Percentiles rank a stretch among this genome's conserved stretches.
Conservation (phyloP, 768 basidiomycete genomes). For the Hortiboletus flavorubellus region DNA sequence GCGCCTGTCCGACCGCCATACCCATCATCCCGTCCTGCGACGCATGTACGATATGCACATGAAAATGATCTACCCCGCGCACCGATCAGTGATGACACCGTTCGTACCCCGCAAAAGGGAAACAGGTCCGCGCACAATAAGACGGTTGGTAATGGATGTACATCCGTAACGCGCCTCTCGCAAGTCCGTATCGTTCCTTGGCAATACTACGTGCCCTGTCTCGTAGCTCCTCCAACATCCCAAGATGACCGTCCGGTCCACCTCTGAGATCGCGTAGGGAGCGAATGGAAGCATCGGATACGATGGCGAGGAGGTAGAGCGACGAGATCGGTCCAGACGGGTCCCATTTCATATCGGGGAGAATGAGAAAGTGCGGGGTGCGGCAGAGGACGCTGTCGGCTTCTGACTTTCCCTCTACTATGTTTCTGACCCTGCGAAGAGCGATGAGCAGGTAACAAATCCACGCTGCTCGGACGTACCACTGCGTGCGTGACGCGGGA, state of each 20-base stretch:
- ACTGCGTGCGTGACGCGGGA: slow-evolving; percentile 73
- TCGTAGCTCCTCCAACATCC: slow-evolving; percentile 64
- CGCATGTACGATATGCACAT: slow-evolving; percentile 87
- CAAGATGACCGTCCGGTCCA: slow-evolving; percentile 51
- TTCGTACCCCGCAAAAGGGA: neutral
- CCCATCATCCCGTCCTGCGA: slow-evolving; percentile 57
- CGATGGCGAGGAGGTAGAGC: slow-evolving; percentile 84
- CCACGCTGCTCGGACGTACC: slow-evolving; percentile 43
- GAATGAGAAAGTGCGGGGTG: slow-evolving; percentile 63
- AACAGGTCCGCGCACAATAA: slow-evolving; percentile 62
- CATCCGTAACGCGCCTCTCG: slow-evolving; percentile 61
- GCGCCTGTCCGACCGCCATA: slow-evolving; percentile 86
- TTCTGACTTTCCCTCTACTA: slow-evolving; percentile 75
- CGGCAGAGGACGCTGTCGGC: slow-evolving; percentile 67
- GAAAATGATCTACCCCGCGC: slow-evolving; percentile 72
- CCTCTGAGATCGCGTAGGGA: slow-evolving; percentile 70
- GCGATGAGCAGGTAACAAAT: neutral
- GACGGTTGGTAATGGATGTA: slow-evolving; percentile 95
- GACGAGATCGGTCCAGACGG: slow-evolving; percentile 55
- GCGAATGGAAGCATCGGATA: slow-evolving; percentile 54
- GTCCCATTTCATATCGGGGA: slow-evolving; percentile 99
- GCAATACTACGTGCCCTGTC: slow-evolving; percentile 51
- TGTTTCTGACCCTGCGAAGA: slow-evolving; percentile 72
- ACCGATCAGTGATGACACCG: neutral
- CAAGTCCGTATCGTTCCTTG: slow-evolving; percentile 63